Evolutionary conservation across 768 basidiomycete genomes (phyloP).

Genomic region (Auriscalpium orientale): DNA sequence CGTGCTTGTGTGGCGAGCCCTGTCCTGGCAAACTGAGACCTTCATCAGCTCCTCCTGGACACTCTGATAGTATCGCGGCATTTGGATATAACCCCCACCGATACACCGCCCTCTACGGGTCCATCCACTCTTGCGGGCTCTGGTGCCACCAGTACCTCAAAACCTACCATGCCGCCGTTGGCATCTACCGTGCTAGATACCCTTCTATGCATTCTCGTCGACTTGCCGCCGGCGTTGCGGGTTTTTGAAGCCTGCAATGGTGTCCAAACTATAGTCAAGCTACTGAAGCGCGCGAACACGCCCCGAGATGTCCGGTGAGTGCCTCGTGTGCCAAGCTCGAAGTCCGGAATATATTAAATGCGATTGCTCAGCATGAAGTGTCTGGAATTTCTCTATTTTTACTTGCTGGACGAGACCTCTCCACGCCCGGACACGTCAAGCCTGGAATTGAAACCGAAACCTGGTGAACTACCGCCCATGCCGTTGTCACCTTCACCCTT

Average conservation of each 20-base stretch:
- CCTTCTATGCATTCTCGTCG: constrained; percentile 82
- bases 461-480: constrained; percentile 32
- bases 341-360: not conserved
- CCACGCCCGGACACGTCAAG: constrained; percentile 14
- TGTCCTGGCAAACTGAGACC: not conserved
- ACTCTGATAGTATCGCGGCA: constrained; percentile 67
- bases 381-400: constrained; percentile 91
- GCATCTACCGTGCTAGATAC: constrained; percentile 70
- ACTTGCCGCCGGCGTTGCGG: constrained; percentile 67
- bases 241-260: constrained; percentile 73
- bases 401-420: constrained; percentile 76
- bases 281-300: constrained; percentile 78
- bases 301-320: constrained; percentile 82
- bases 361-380: constrained; percentile 75
- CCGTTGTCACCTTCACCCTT: constrained; percentile 24
- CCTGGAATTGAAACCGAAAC: constrained; percentile 12
- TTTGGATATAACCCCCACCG: constrained; percentile 21
- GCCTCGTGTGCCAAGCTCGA: not conserved
- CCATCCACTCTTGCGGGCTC: constrained; percentile 22
- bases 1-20: constrained; percentile 10
- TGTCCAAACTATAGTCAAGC: constrained; percentile 76
- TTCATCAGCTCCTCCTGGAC: constrained; percentile 58
- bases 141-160: constrained; percentile 5
- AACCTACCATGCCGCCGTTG: constrained; percentile 6
- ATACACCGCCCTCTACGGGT: constrained; percentile 9